Base-by-base conservation (phyloP, 1,284 basidiomycete species). In the Pascua sp. region DNA sequence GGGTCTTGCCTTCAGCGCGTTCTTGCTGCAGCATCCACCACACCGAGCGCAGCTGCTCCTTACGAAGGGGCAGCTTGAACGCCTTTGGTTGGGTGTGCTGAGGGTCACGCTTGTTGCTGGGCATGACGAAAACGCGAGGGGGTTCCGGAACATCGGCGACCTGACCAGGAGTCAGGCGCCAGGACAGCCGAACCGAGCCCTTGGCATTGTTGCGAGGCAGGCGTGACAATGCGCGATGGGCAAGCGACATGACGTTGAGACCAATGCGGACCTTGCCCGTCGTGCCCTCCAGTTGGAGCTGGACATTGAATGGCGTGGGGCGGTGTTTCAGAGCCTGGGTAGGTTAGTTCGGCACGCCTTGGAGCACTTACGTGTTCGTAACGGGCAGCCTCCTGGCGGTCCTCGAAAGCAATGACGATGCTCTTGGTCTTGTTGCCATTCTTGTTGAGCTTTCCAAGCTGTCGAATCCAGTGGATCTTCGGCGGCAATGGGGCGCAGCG, bases 1-100 rank as follows among this genome's bases (percentile, higher is more conserved):
- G 68, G 0, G 88, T 84, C 12, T 83, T 77, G 8, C 84, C 85
- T 51, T 86, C 80, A 0, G 73, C 63, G 10, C 82, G 80, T 74
- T 97, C 93, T 69, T 91, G 90, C 44, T 80, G 73, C 18, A 95
- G 77, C 94, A 97, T 97, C 93, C 93, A 97, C 52, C 85, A 85
- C 45, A 97, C 78, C 4, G 94, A 97, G 43, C 94, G 88, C 12
- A 90, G 81, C 73, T 97, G 93, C 71, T 97, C 93, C 15, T 81
- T 83, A 47, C 93, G 85, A 18, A 97, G 82, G 13, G 82, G 76
- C 15, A 85, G 78, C 15, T 58, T 42, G 81, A 97, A 97, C 60
- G 83, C 82, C 0, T 85, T 84, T 0, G 93, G 94, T 66, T 95
- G 92, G 0, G 69, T 67, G 62, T 91, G 87, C 66, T 88, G 79